These are phyloP conservation scores for Macrolepiota fuliginosa DNA, from an alignment of 768 basidiomycete genomes.

Conservation along the genomic window DNA sequence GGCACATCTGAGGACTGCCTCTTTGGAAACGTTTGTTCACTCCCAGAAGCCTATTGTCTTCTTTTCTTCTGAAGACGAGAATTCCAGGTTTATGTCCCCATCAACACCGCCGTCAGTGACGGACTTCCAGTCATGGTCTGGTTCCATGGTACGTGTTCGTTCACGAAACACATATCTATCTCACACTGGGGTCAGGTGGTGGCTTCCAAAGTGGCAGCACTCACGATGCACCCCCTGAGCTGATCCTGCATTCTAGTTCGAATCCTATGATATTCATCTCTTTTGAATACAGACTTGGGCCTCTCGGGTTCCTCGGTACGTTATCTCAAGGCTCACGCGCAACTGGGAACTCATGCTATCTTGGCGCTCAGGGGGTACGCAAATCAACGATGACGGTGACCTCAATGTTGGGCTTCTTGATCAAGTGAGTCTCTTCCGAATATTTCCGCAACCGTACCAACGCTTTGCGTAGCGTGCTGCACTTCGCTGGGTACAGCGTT, in stretches of 20 bases:
- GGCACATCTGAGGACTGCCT: constrained; percentile 41
- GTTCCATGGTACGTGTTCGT: constrained; percentile 33
- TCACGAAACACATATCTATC: not conserved
- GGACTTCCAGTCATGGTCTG: constrained; percentile 38
- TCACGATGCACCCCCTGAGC: constrained; percentile 28
- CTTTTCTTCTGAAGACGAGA: not conserved
- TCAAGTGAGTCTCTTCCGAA: constrained; percentile 25
- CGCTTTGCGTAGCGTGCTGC: constrained; percentile 26
- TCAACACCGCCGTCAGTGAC: constrained; percentile 18
- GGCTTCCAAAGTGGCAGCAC: constrained; percentile 38
- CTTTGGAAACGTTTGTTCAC: constrained; percentile 35
- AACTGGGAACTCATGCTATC: not conserved
- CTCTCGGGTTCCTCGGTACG: constrained; percentile 39
- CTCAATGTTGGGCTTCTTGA: constrained; percentile 39
- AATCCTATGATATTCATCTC: constrained; percentile 37
- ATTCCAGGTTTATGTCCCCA: constrained; percentile 34
- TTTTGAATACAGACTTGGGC: constrained; percentile 40
- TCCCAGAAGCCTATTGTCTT: not conserved
- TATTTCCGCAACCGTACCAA: not conserved
- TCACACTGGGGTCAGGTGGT: constrained; percentile 27
- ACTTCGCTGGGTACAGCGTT: constrained; percentile 36
- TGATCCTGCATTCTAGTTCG: constrained; percentile 27
- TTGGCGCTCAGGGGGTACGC: constrained; percentile 26
- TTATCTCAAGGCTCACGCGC: not conserved
- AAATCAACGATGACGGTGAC: constrained; percentile 28